phyloP scores from a whole-genome alignment of 2,329 filamentous ascomycete species.

The Colletotrichum musae region DNA sequence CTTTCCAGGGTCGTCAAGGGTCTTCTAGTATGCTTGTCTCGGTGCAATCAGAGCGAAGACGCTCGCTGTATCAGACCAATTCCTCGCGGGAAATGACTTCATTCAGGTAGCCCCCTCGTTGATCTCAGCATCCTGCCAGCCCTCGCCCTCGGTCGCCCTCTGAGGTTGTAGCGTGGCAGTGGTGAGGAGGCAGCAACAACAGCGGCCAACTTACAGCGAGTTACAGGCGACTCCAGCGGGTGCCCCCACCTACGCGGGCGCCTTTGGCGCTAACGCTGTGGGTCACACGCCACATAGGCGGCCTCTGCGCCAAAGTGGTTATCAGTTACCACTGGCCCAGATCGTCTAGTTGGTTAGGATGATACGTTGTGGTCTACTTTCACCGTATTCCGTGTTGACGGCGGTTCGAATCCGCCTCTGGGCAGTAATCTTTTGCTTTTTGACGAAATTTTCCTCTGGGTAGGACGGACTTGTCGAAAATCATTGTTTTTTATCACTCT shows the following conservation, averaged over 20 bases:
- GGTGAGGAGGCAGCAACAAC: background rate
- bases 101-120: conserved; percentile 6
- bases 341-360: conserved; percentile 43
- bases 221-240: background rate
- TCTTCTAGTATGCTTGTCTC: background rate
- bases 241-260: background rate
- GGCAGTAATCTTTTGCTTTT: conserved; percentile 23
- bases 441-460: background rate
- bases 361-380: conserved; percentile 42
- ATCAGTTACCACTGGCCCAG: conserved; percentile 17
- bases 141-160: background rate
- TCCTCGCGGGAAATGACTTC: conserved; percentile 17
- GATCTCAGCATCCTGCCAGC: background rate
- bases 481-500: no score
- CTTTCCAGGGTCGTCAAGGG: background rate
- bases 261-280: background rate
- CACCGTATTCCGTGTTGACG: conserved; percentile 40
- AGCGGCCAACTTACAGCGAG: background rate
- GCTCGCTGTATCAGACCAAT: conserved; percentile 1
- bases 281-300: background rate
- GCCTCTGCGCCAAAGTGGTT: fast-evolving
- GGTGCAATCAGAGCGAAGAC: conserved; percentile 22
- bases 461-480: background rate
- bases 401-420: conserved; percentile 42
- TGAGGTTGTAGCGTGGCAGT: background rate